These are phyloP conservation scores for Trichoderma simmonsii DNA, from an alignment of 2,329 filamentous ascomycete species.

Conservation along the genomic window DNA sequence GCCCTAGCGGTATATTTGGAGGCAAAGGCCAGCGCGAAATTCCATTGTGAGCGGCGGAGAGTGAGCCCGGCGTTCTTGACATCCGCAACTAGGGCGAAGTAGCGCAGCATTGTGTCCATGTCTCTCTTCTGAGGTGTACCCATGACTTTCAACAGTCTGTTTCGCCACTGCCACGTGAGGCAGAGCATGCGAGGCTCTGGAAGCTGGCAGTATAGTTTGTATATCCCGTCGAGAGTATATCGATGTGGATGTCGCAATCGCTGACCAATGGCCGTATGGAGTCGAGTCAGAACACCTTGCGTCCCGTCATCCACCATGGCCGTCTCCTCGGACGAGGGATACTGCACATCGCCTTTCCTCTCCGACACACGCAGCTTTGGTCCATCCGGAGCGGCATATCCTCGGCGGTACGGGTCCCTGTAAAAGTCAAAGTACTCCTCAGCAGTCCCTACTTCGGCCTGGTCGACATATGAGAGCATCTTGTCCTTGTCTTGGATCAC, in stretches of 20 bases:
- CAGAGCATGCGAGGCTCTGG: slow-evolving; percentile 52
- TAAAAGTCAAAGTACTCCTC: slow-evolving; percentile 53
- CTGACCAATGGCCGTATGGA: slow-evolving; percentile 41
- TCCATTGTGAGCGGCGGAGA: slow-evolving; percentile 72
- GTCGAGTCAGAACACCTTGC: slow-evolving; percentile 35
- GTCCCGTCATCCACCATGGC: slow-evolving; percentile 35
- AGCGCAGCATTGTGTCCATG: slow-evolving; percentile 68
- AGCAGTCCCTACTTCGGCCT: slow-evolving; percentile 45
- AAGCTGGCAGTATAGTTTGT: slow-evolving; percentile 47
- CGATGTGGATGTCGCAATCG: slow-evolving; percentile 42
- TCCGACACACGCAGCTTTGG: slow-evolving; percentile 51
- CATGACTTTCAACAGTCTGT: slow-evolving; percentile 64
- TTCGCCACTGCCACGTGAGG: slow-evolving; percentile 52
- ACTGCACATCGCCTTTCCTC: slow-evolving; percentile 45
- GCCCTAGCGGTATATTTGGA: slow-evolving; percentile 63
- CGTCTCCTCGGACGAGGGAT: slow-evolving; percentile 43
- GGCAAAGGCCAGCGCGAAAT: slow-evolving; percentile 75
- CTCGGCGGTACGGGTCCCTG: slow-evolving; percentile 51
- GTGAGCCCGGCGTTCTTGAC: slow-evolving; percentile 71
- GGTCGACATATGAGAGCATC: slow-evolving; percentile 52
- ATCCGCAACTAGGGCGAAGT: slow-evolving; percentile 79
- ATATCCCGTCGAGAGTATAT: slow-evolving; percentile 44
- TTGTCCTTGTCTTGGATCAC: slow-evolving; percentile 36
- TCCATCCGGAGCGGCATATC: slow-evolving; percentile 51
- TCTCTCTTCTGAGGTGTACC: slow-evolving; percentile 58